Evolutionary conservation across 2,329 filamentous ascomycete genomes (phyloP).

Genomic region (Paramyrothecium roridum): DNA sequence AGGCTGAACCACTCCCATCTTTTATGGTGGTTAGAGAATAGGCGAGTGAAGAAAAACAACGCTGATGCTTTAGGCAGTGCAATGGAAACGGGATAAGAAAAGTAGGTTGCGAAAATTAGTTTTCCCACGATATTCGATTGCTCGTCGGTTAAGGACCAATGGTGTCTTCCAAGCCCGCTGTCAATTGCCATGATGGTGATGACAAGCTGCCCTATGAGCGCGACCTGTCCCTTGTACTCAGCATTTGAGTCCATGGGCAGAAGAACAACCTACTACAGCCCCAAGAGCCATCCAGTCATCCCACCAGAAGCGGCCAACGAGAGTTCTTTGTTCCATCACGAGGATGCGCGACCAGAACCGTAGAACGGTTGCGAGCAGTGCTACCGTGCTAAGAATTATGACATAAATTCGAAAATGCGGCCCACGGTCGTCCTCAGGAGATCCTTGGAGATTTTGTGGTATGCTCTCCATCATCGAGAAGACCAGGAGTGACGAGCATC

Average conservation of each 20-base stretch:
- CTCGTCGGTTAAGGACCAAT: background rate
- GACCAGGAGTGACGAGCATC: no score
- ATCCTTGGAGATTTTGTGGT: no score
- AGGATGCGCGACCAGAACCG: background rate
- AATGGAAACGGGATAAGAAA: background rate
- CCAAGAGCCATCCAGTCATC: background rate
- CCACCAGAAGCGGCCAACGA: background rate
- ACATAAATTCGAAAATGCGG: background rate
- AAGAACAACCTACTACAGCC: background rate
- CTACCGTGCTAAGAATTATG: background rate
- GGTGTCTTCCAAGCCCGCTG: background rate
- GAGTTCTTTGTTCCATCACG: background rate
- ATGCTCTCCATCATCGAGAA: no score
- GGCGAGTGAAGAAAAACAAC: background rate
- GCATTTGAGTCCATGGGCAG: no score
- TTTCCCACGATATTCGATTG: background rate
- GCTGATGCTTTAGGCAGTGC: background rate
- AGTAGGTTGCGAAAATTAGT: background rate
- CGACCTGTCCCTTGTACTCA: background rate
- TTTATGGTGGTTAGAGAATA: background rate
- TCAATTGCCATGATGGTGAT: background rate
- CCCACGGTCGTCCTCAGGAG: background rate
- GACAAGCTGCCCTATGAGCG: background rate
- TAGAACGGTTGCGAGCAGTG: background rate
- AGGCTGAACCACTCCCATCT: background rate